Evolutionary conservation across 805 yeast species (phyloP).

Genomic region (Saturnispora gosingensis): DNA sequence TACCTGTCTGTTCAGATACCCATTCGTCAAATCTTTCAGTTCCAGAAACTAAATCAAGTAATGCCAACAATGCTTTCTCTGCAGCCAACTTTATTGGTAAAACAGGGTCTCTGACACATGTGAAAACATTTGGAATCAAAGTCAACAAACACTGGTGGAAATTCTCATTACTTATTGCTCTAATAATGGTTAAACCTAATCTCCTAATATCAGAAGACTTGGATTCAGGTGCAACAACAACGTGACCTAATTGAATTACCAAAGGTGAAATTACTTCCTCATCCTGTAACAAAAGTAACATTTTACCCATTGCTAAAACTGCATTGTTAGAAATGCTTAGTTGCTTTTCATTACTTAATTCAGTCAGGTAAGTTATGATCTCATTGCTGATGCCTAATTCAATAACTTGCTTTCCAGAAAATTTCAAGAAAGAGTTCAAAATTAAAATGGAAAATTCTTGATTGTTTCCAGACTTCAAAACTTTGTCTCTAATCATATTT

Average conservation of each 20-base stretch:
- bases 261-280: conserved; percentile 27
- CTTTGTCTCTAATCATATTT: conserved; percentile 49
- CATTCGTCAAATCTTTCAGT: conserved; percentile 50
- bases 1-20: conserved; percentile 39
- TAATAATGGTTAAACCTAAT: conserved; percentile 59
- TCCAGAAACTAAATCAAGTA: conserved; percentile 57
- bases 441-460: conserved; percentile 61
- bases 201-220: conserved; percentile 72
- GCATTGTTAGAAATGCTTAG: conserved; percentile 66
- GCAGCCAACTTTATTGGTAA: conserved; percentile 93
- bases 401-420: conserved; percentile 60
- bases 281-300: conserved; percentile 45
- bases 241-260: conserved; percentile 39
- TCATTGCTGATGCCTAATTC: conserved; percentile 41
- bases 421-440: conserved; percentile 70
- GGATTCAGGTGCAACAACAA: conserved; percentile 44
- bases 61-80: conserved; percentile 73
- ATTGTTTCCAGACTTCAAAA: conserved; percentile 38
- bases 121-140: conserved; percentile 66
- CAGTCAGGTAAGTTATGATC: conserved; percentile 39
- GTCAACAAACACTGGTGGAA: conserved; percentile 8
- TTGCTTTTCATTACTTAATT: conserved; percentile 33
- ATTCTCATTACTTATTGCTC: conserved; percentile 35
- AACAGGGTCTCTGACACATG: conserved; percentile 76
- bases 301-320: conserved; percentile 72